Percentiles rank a stretch among this genome's conserved stretches.
phyloP scores from a whole-genome alignment of 805 yeast genomes.

The Candida caryicola region DNA sequence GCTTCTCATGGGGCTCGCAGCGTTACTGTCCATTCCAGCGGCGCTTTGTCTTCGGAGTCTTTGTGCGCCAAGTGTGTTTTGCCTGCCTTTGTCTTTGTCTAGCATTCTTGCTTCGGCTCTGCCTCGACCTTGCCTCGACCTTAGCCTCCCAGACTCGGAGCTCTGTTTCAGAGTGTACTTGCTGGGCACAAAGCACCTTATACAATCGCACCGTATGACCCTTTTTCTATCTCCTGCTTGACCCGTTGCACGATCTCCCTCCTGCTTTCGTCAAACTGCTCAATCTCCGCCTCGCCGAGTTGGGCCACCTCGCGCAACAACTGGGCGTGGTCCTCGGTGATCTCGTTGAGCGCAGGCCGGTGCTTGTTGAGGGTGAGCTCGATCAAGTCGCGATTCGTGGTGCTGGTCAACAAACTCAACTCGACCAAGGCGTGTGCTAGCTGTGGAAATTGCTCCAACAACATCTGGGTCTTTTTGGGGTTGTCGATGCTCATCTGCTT shows the following conservation, averaged over 20 bases:
- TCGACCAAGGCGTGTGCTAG: slow-evolving; percentile 81
- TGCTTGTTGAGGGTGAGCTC: slow-evolving; percentile 35
- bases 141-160: no score
- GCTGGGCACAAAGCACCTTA: no score
- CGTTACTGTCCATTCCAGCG: no score
- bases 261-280: slow-evolving; percentile 22
- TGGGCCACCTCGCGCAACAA: slow-evolving; percentile 28
- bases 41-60: no score
- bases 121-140: no score
- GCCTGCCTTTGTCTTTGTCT: no score
- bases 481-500: slow-evolving; percentile 55
- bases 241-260: slow-evolving; percentile 14
- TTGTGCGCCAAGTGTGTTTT: no score
- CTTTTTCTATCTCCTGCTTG: slow-evolving; percentile 19
- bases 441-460: slow-evolving; percentile 75
- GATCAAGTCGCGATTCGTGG: slow-evolving; percentile 34
- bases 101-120: no score
- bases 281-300: slow-evolving; percentile 30
- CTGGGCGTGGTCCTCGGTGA: slow-evolving; percentile 32
- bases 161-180: no score
- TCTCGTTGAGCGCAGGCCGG: slow-evolving; percentile 26
- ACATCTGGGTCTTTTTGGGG: slow-evolving; percentile 55
- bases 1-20: no score
- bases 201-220: slow-evolving; percentile 17
- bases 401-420: slow-evolving; percentile 42